Percentiles rank a stretch among this genome's conserved stretches.
These are phyloP conservation scores for Haematococcus lacustris DNA, from an alignment of 139 green algal genomes.

Conservation along the genomic window DNA sequence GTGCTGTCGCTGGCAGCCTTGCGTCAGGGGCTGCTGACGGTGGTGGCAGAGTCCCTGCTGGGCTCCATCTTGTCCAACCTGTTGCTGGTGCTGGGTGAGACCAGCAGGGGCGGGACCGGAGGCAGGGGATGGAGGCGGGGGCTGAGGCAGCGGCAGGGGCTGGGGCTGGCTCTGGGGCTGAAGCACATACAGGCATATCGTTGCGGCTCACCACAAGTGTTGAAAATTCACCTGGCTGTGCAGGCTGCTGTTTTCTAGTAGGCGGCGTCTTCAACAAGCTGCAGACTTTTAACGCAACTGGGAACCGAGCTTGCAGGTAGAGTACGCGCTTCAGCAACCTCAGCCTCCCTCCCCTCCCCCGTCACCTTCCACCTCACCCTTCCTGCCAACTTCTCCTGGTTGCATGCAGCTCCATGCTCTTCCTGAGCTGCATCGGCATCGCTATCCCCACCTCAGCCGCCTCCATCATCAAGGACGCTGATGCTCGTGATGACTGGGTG, in stretches of 20 bases:
- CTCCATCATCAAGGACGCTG: constrained; percentile 9
- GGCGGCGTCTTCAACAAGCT: constrained; percentile 60
- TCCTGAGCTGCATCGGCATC: constrained; percentile 45
- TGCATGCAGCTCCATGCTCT: constrained; percentile 9
- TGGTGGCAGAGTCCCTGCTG: constrained; percentile 74
- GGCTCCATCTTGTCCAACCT: constrained; percentile 86
- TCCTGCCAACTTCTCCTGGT: background rate
- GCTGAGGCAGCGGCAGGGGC: background rate
- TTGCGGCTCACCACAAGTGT: background rate
- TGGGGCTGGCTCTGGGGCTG: background rate
- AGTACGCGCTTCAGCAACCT: background rate
- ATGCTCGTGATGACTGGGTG: constrained; percentile 5
- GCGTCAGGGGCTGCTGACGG: constrained; percentile 59
- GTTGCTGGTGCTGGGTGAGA: constrained; percentile 78
- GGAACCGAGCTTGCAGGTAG: constrained; percentile 15
- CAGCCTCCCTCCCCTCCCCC: too few relatives aligned
- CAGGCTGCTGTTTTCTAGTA: constrained; percentile 70
- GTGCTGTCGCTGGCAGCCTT: constrained; percentile 82
- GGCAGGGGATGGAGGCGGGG: background rate
- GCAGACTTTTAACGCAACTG: constrained; percentile 67
- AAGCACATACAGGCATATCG: background rate
- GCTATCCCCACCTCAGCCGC: constrained; percentile 59
- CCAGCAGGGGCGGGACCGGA: background rate
- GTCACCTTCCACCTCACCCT: background rate
- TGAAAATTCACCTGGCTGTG: background rate